Conservation (phyloP, 441 rosid species). For the Manihot esculenta region DNA sequence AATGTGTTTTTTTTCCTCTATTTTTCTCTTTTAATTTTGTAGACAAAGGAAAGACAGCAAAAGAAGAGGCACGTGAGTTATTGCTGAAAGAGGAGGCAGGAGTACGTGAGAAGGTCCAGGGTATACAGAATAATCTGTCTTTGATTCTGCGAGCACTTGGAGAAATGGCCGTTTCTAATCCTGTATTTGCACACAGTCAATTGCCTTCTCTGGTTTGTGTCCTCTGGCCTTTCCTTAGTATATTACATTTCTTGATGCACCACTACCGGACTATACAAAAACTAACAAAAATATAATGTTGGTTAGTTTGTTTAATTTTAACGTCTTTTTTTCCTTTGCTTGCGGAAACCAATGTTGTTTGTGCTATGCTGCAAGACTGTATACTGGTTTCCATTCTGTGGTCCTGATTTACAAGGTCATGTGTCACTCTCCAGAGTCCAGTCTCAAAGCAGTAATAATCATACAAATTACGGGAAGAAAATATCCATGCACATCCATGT, state of each 20-base stretch:
- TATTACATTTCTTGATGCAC: not conserved
- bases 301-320: not conserved
- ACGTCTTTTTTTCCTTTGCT: not conserved
- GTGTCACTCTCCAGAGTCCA: not conserved
- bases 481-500: not conserved
- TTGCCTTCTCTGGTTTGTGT: constrained; percentile 83
- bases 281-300: not conserved
- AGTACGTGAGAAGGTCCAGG: constrained; percentile 64
- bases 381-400: not conserved
- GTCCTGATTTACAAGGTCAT: not conserved
- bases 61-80: constrained; percentile 95
- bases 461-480: not conserved
- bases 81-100: constrained; percentile 93
- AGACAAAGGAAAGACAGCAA: constrained; percentile 95
- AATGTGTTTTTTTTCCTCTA: constrained; percentile 13
- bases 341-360: not conserved
- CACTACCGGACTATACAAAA: not conserved
- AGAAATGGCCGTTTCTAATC: constrained; percentile 87
- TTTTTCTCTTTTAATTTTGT: not conserved
- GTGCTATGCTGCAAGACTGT: not conserved
- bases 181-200: constrained; percentile 95
- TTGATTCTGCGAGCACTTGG: constrained; percentile 84
- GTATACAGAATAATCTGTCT: constrained; percentile 66
- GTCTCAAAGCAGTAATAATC: not conserved
- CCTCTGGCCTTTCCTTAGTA: constrained; percentile 9